phyloP scores from a whole-genome alignment of 176 grass and related monocot genomes.

The Cenchrus purpureus region DNA sequence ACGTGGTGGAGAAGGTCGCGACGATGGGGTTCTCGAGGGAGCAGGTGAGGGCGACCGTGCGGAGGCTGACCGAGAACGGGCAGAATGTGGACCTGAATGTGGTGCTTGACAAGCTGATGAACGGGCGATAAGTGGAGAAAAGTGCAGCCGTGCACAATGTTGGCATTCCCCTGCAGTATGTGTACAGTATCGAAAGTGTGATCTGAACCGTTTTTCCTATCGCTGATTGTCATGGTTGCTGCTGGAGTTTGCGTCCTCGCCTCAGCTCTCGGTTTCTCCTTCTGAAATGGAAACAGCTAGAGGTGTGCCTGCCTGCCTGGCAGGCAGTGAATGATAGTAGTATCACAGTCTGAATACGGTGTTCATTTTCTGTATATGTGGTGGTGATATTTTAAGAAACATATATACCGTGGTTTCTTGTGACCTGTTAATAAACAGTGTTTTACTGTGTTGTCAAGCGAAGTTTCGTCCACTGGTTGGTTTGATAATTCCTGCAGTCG shows the following conservation, averaged over 20 bases:
- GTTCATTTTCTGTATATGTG: conserved; percentile 36
- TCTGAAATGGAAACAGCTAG: conserved; percentile 7
- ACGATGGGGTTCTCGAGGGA: conserved; percentile 98
- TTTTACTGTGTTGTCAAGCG: neutral
- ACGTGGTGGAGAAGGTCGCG: conserved; percentile 90
- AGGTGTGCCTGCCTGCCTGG: neutral
- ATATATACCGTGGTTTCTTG: conserved; percentile 9
- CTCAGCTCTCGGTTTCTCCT: neutral
- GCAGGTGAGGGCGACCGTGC: conserved; percentile 85
- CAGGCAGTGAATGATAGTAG: neutral
- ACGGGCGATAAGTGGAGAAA: conserved; percentile 51
- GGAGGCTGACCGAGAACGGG: conserved; percentile 92
- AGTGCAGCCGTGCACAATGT: too few relatives aligned
- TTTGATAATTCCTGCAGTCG: neutral
- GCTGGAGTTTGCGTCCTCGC: neutral
- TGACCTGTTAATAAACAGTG: conserved; percentile 44
- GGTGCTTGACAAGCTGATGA: conserved; percentile 95
- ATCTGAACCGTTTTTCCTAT: neutral
- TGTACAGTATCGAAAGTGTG: conserved; percentile 43
- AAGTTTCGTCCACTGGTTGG: neutral
- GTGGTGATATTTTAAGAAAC: conserved; percentile 5
- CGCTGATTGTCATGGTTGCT: neutral
- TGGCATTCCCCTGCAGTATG: neutral
- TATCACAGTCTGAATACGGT: neutral
- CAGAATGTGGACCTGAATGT: conserved; percentile 95